These are phyloP conservation scores for Candida nemodendra DNA, from an alignment of 805 yeast species.

Conservation along the genomic window DNA sequence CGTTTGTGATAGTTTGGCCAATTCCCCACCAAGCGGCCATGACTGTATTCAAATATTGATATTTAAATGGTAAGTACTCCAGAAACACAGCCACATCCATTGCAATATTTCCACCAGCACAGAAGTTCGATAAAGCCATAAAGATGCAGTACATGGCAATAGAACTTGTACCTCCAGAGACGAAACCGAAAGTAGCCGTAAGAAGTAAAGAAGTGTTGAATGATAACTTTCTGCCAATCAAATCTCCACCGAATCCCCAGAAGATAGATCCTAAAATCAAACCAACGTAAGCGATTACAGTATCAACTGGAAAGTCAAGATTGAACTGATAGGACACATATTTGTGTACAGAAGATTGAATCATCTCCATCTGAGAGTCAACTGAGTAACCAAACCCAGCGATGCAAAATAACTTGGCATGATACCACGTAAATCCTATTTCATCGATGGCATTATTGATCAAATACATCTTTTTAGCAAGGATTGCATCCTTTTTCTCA, in stretches of 20 bases:
- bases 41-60: constrained; percentile 48
- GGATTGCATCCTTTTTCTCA: constrained; percentile 33
- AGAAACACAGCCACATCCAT: constrained; percentile 48
- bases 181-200: constrained; percentile 45
- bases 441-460: constrained; percentile 51
- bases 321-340: constrained; percentile 44
- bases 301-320: constrained; percentile 37
- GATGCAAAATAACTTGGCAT: constrained; percentile 41
- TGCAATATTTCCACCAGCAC: constrained; percentile 54
- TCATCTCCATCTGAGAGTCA: constrained; percentile 43
- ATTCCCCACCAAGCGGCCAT: constrained; percentile 58
- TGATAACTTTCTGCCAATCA: constrained; percentile 50
- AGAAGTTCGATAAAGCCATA: constrained; percentile 39
- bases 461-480: constrained; percentile 37
- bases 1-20: constrained; percentile 48
- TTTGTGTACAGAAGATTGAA: constrained; percentile 42
- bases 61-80: constrained; percentile 46
- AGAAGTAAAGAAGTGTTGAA: constrained; percentile 45
- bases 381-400: constrained; percentile 52
- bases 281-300: constrained; percentile 45
- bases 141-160: constrained; percentile 46
- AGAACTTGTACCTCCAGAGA: constrained; percentile 47
- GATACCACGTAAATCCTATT: constrained; percentile 54
- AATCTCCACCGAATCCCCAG: constrained; percentile 55
- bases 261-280: constrained; percentile 48